Evolutionary conservation across 163 green algal genomes (phyloP).

Genomic region (Trebouxia gelatinosa): DNA sequence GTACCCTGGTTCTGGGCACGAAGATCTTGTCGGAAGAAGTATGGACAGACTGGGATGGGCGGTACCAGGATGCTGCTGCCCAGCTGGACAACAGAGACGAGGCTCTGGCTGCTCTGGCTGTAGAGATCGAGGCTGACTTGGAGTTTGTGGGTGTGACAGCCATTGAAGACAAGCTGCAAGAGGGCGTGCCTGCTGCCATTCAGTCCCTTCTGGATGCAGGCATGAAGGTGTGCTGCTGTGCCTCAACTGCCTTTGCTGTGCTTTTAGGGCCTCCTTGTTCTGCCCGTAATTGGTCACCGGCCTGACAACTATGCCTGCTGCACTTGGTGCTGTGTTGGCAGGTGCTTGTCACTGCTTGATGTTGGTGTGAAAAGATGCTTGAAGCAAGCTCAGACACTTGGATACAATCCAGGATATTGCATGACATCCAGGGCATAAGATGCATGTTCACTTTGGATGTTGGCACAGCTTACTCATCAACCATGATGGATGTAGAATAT

Average conservation of each 20-base stretch:
- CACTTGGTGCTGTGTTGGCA: neutral
- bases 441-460: too few species aligned
- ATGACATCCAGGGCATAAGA: too few species aligned
- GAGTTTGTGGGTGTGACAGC: constrained; percentile 82
- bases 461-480: too few species aligned
- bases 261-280: too few species aligned
- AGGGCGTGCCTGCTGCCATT: constrained; percentile 80
- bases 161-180: constrained; percentile 93
- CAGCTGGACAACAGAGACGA: constrained; percentile 61
- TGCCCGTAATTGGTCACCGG: too few species aligned
- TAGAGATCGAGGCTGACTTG: constrained; percentile 76
- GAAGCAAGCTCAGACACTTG: too few species aligned
- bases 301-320: neutral
- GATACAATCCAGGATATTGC: too few species aligned
- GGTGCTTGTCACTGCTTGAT: neutral
- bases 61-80: constrained; percentile 61
- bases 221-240: constrained; percentile 52
- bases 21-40: constrained; percentile 57
- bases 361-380: neutral
- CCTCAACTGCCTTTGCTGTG: neutral
- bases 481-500: too few species aligned
- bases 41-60: constrained; percentile 64
- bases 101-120: constrained; percentile 53
- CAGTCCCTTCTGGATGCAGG: constrained; percentile 63
- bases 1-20: constrained; percentile 75